Conservation (phyloP, 2,329 filamentous ascomycete species). For the Stylonectria norvegica region DNA sequence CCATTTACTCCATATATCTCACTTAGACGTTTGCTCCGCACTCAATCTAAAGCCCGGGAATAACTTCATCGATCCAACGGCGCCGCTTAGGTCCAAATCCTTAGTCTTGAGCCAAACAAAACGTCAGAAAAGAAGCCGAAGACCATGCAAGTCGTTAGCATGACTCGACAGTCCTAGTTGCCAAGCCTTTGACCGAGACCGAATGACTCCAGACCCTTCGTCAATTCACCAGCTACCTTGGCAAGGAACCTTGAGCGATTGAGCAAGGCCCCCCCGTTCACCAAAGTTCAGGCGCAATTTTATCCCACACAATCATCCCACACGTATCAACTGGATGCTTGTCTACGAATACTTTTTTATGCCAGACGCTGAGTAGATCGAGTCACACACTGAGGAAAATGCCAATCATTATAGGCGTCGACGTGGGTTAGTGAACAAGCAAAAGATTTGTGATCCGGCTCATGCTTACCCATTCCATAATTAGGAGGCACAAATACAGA, state of each 20-base stretch:
- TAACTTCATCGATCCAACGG: neutral
- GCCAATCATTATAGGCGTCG: slow-evolving; percentile 10
- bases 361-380: neutral
- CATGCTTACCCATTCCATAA: neutral
- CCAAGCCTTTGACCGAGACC: no score
- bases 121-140: neutral
- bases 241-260: no score
- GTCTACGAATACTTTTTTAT: neutral
- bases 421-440: slow-evolving; percentile 4
- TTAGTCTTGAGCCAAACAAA: neutral
- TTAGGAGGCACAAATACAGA: slow-evolving; percentile 43
- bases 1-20: neutral
- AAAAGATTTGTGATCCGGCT: neutral
- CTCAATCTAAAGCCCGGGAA: neutral
- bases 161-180: no score
- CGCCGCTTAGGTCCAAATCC: neutral
- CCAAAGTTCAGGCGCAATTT: no score
- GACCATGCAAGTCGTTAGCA: slow-evolving; percentile 9
- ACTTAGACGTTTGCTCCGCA: neutral
- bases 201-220: no score
- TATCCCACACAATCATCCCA: no score
- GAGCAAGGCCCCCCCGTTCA: no score
- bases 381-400: neutral
- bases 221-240: no score
- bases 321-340: no score